Percentiles rank a stretch among this genome's conserved stretches.
These are phyloP conservation scores for Colletotrichum lentis DNA, from an alignment of 2,329 filamentous ascomycete species.

Conservation along the genomic window DNA sequence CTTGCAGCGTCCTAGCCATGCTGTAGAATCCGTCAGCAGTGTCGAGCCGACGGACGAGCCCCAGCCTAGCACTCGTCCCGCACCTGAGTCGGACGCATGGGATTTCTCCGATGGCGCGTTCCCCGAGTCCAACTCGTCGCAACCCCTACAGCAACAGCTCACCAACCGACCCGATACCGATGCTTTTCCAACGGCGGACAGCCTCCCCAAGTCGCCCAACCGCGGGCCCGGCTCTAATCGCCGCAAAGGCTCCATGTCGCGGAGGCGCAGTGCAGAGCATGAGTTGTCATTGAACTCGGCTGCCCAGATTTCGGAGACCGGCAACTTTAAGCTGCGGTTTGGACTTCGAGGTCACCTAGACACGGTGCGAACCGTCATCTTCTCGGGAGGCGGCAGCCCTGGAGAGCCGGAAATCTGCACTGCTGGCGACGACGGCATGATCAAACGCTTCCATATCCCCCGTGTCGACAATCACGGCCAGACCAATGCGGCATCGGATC, in stretches of 20 bases:
- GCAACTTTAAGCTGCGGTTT: constrained; percentile 91
- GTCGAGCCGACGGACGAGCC: constrained; percentile 54
- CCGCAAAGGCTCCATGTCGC: constrained; percentile 80
- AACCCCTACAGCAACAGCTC: constrained; percentile 56
- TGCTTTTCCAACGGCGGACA: constrained; percentile 83
- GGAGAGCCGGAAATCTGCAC: constrained; percentile 98
- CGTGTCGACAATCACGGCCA: constrained; percentile 70
- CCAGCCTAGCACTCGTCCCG: constrained; percentile 46
- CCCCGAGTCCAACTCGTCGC: constrained; percentile 60
- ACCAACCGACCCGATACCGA: constrained; percentile 83
- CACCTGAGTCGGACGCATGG: constrained; percentile 78
- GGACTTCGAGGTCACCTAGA: constrained; percentile 92
- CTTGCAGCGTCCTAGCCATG: constrained; percentile 48
- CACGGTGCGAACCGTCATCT: constrained; percentile 92
- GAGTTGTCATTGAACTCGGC: constrained; percentile 62
- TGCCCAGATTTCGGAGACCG: constrained; percentile 70
- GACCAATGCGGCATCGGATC: constrained; percentile 70
- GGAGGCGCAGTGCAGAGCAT: constrained; percentile 74
- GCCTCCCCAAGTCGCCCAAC: constrained; percentile 80
- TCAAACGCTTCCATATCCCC: constrained; percentile 97
- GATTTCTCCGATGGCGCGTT: constrained; percentile 86
- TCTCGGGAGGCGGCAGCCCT: constrained; percentile 93
- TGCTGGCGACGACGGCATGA: constrained; percentile 90
- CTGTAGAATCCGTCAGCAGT: constrained; percentile 50
- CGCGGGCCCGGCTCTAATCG: constrained; percentile 74